Evolutionary conservation across 345 rosid genomes (phyloP), one percentile per base, ranked within the genome.

Genomic region (Alliaria petiolata): DNA sequence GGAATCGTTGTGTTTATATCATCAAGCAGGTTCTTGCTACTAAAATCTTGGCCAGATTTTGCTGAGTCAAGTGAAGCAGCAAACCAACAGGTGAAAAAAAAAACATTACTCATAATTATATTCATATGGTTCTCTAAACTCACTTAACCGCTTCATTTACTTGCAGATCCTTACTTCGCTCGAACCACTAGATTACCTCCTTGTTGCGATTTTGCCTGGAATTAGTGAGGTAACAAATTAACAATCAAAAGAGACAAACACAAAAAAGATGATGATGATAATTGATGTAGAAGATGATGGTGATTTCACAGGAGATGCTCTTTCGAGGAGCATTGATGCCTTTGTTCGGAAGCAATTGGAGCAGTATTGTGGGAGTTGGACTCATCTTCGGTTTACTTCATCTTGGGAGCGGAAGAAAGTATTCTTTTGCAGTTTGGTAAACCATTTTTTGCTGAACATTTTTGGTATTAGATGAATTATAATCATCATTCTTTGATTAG

Each of bases 271-370:
- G n/a, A n/a, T n/a, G n/a, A n/a, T n/a, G n/a, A n/a, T n/a, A n/a
- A n/a, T n/a, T n/a, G n/a, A n/a, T n/a, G n/a, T n/a, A n/a, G n/a
- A n/a, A n/a, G n/a, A n/a, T n/a, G n/a, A n/a, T n/a, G n/a, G n/a
- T n/a, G n/a, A n/a, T n/a, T n/a, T n/a, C n/a, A n/a, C 83, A 93
- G 98, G 98, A 91, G 79, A 79, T 95, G 49, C 87, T 91, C 42
- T 91, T 89, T 57, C 89, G 91, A 36, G 93, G 97, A 26, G 86
- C 91, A 26, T 57, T 91, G 55, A 80, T 87, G 47, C 97, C 97
- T 3, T 67, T 89, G 42, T 68, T 85, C 0, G 97, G 99, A 72
- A 81, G 79, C 63, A 82, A 89, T 69, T 88, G 84, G 91, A 78
- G 35, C 16, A 81, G 95, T 72, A 84, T 87, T 46, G 46, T 85